These are phyloP conservation scores for Raffaelea arxii DNA, from an alignment of 2,329 filamentous ascomycete genomes.

Conservation along the genomic window DNA sequence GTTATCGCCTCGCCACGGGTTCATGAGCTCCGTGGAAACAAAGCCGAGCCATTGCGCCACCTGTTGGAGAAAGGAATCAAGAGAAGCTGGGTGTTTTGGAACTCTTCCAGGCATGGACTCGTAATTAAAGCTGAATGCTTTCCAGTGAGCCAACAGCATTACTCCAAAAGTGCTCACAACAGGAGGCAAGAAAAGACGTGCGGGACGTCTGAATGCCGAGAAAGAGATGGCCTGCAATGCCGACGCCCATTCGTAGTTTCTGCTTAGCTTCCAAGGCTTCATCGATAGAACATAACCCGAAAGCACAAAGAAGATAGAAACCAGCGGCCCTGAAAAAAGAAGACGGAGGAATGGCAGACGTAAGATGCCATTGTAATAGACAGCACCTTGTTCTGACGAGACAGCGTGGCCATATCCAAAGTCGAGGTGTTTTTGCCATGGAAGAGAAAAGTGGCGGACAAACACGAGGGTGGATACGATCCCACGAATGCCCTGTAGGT, in stretches of 20 bases:
- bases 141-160: not conserved
- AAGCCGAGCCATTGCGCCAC: not conserved
- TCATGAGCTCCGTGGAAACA: not conserved
- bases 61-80: not conserved
- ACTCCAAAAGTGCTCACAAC: not conserved
- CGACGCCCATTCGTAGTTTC: conserved; percentile 23
- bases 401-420: not conserved
- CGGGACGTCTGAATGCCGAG: not conserved
- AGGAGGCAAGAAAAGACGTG: not conserved
- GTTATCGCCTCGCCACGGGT: not conserved
- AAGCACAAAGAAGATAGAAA: conserved; percentile 37
- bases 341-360: not conserved
- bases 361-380: not conserved
- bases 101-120: not conserved
- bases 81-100: not conserved
- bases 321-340: conserved; percentile 12
- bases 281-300: conserved; percentile 43
- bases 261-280: conserved; percentile 36
- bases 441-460: not conserved
- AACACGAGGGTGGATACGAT: conserved; percentile 59
- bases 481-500: conserved; percentile 55
- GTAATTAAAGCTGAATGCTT: not conserved
- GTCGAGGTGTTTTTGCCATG: not conserved
- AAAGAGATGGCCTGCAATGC: not conserved
- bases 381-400: not conserved